Percentiles rank a stretch among this genome's conserved stretches.
Evolutionary conservation across 23 red algal genomes (phyloP).

Genomic region (Gracilaria gracilis): DNA sequence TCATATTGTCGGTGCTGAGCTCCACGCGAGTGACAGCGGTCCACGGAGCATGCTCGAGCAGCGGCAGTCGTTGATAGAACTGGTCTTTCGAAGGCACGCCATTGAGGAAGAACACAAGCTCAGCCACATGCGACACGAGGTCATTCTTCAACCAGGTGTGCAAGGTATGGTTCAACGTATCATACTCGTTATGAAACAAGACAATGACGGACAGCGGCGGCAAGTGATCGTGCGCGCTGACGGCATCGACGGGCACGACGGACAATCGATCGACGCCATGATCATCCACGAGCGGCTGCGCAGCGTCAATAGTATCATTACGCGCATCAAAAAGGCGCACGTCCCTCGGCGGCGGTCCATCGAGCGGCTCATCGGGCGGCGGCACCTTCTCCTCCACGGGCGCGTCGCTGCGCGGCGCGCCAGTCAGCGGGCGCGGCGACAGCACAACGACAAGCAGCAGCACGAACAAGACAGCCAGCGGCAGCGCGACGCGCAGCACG

Average conservation of each 20-base stretch:
- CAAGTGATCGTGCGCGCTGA: not conserved
- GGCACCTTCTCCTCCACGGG: not conserved
- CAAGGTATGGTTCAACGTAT: slow-evolving; percentile 43
- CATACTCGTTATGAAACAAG: slow-evolving; percentile 62
- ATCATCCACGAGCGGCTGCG: slow-evolving; percentile 17
- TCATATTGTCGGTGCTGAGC: slow-evolving; percentile 14
- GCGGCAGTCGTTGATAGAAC: not conserved
- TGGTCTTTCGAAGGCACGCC: not conserved
- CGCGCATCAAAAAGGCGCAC: not conserved
- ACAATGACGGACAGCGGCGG: slow-evolving; percentile 47
- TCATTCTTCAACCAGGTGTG: slow-evolving; percentile 53
- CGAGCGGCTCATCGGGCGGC: slow-evolving; percentile 1
- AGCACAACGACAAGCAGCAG: not conserved
- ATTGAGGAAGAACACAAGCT: slow-evolving; percentile 60
- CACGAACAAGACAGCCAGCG: not conserved
- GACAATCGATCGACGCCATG: not conserved
- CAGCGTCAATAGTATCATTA: not conserved
- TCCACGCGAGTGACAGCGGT: not conserved
- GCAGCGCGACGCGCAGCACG: not conserved
- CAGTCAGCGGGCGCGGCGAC: not conserved
- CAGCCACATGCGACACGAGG: slow-evolving; percentile 16
- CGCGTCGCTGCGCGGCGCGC: not conserved
- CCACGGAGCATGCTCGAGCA: not conserved
- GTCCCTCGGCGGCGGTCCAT: not conserved
- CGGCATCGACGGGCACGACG: slow-evolving; percentile 6